Base-by-base conservation (phyloP, 164 flowering plant species). In the Santalum album region DNA sequence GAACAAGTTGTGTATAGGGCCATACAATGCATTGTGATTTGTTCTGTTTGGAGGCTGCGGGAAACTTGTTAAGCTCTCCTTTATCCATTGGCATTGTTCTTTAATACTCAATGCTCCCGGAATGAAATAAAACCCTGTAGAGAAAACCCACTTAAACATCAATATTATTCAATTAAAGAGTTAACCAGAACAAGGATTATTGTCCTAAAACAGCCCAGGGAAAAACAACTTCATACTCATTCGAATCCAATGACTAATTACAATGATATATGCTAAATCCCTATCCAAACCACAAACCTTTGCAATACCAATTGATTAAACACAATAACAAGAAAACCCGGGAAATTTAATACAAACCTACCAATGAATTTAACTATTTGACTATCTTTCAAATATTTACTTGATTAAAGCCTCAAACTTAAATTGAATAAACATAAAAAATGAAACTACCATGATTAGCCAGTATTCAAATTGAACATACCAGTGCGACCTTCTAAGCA, bases 41-140 rank as follows among this genome's bases (percentile, higher is more conserved):
- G 99, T 89, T 73, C 96, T 76, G 58, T 92, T 89, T 14, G 94
- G 91, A 35, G 96, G 99, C 70, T 92, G 96, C 24, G 99, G 97
- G 60, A 89, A 94, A 56, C 67, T 78, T 12, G 62, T 63, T 45
- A 94, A 66, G 60, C 92, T 83, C 77, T 94, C 97, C 73, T 66
- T 83, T 24, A 85, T 79, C 97, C 94, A 94, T 16, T 59, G 68
- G 65, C 87, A 73, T 56, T 92, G 98, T 54, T 89, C 90, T 58
- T 81, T 86, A 42, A 79, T 45, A 57, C 78, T 76, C 74, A 92
- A 69, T 15, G 88, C 98, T 25, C 73, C 91, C 1, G 96, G 98
- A 60, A 94, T 81, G 64, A 90, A 90, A 69, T 83, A 92, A 72
- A 92, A 89, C 27, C 97, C 99, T 87, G 70, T 66, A 47, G 6